phyloP scores from a whole-genome alignment of 768 basidiomycete species.

The Kockovaella imperatae region DNA sequence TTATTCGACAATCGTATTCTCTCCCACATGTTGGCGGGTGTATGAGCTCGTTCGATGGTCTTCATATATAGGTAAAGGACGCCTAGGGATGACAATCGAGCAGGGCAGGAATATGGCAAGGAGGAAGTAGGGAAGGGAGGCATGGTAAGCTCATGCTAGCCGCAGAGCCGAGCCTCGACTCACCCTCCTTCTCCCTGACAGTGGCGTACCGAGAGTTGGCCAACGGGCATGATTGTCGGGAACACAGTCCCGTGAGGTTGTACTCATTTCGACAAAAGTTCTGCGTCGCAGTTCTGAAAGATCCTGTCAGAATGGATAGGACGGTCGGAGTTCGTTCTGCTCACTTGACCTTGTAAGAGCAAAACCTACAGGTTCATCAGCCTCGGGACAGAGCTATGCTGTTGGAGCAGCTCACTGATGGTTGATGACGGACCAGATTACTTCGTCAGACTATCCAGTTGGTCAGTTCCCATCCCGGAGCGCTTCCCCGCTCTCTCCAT shows the following conservation, averaged over 20 bases:
- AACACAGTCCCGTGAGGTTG: constrained; percentile 94
- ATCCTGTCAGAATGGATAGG: neutral
- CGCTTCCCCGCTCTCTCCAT: neutral
- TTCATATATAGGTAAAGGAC: constrained; percentile 88
- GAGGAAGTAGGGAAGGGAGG: neutral
- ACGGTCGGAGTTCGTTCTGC: constrained; percentile 37
- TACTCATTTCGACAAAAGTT: constrained; percentile 99
- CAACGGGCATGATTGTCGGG: constrained; percentile 89
- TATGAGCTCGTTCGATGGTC: constrained; percentile 94
- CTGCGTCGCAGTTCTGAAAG: constrained; percentile 74
- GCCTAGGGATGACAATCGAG: constrained; percentile 54
- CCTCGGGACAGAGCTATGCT: neutral
- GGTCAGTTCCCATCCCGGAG: constrained; percentile 1
- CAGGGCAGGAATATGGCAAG: neutral
- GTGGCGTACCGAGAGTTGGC: constrained; percentile 97
- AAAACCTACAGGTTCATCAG: constrained; percentile 57
- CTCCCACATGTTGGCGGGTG: constrained; percentile 98
- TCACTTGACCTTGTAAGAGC: constrained; percentile 99
- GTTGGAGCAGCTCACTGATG: constrained; percentile 46
- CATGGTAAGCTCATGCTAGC: neutral
- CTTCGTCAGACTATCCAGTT: constrained; percentile 66
- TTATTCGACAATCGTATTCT: constrained; percentile 83
- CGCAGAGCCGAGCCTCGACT: neutral
- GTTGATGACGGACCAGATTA: constrained; percentile 95
- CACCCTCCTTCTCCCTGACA: constrained; percentile 92